Evolutionary conservation across 1,284 basidiomycete species (phyloP), one percentile per base, ranked within the genome.

Genomic region (Trametes pubescens): DNA sequence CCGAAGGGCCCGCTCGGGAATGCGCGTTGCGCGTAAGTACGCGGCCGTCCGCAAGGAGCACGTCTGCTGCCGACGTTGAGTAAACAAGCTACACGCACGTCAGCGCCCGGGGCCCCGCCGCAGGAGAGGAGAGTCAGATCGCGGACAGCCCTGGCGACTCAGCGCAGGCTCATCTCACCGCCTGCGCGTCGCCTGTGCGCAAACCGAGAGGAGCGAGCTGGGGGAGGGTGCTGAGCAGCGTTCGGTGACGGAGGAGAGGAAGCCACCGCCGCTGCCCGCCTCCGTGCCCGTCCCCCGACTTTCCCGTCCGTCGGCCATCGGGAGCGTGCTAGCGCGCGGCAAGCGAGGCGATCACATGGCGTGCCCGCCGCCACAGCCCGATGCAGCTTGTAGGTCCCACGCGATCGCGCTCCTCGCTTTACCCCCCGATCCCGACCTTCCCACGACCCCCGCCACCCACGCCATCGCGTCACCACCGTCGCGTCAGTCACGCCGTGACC

Each of bases 311-410:
- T 51, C 24, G 51, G 44, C 5, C 44, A 26, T 57, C 55, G 38
- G 37, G 32, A 9, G 18, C 44, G 29, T 32, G 32, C 34, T 21
- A 24, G 51, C 24, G 44, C 44, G 21, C 44, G 48, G 29, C 49
- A 64, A 54, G 49, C 59, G 59, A 64, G 47, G 49, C n/a, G 52
- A 46, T 59, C 67, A 66, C 56, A 53, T 64, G 67, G 67, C 59
- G 34, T 51, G 44, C 44, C 60, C 63, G 51, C 49, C 63, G 63
- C 66, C 66, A 59, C 66, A 46, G 55, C 61, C 58, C 46, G 37
- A 38, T 67, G 29, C 55, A 59, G 51, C 52, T 58, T 59, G 61
- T 59, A 54, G 35, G 49, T 55, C 62, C 62, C 62, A 56, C 59
- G 57, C 57, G 56, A 66, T 66, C 65, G 57, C 48, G 22, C 35